phyloP scores from a whole-genome alignment of 345 rosid species.

The Kernera saxatilis region DNA sequence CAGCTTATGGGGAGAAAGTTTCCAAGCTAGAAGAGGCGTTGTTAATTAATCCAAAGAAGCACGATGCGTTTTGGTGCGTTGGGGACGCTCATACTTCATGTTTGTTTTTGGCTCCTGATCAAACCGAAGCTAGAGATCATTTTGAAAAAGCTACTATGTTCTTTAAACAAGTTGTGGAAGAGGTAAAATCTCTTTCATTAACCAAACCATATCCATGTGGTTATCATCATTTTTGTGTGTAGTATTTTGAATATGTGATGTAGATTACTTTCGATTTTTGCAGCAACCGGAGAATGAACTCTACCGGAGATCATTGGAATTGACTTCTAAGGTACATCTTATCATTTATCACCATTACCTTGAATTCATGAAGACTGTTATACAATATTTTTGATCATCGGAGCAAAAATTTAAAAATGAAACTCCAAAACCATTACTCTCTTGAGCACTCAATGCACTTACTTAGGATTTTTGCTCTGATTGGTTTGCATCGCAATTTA shows the following conservation, averaged over 20 bases:
- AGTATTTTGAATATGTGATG: background rate
- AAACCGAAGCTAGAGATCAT: conserved; percentile 35
- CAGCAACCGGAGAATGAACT: conserved; percentile 59
- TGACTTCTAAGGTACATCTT: conserved; percentile 46
- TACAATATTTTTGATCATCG: no score
- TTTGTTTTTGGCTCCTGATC: conserved; percentile 45
- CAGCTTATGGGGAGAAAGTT: no score
- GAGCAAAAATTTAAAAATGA: no score
- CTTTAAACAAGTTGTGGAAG: conserved; percentile 46
- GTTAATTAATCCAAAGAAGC: conserved; percentile 39
- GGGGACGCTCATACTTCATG: conserved; percentile 56
- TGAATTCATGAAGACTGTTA: background rate
- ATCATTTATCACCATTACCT: background rate
- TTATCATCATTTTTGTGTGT: background rate
- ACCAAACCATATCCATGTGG: background rate
- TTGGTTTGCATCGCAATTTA: no score
- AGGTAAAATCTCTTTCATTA: conserved; percentile 31
- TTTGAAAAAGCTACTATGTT: conserved; percentile 43
- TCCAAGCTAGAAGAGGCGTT: conserved; percentile 59
- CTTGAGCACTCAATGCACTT: no score
- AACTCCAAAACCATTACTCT: no score
- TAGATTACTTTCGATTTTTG: background rate
- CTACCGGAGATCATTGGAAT: conserved; percentile 45
- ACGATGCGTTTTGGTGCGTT: conserved; percentile 46
- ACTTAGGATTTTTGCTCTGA: no score